These are phyloP conservation scores for Scheffersomyces parashehatae DNA, from an alignment of 1,139 yeast genomes.

Conservation along the genomic window DNA sequence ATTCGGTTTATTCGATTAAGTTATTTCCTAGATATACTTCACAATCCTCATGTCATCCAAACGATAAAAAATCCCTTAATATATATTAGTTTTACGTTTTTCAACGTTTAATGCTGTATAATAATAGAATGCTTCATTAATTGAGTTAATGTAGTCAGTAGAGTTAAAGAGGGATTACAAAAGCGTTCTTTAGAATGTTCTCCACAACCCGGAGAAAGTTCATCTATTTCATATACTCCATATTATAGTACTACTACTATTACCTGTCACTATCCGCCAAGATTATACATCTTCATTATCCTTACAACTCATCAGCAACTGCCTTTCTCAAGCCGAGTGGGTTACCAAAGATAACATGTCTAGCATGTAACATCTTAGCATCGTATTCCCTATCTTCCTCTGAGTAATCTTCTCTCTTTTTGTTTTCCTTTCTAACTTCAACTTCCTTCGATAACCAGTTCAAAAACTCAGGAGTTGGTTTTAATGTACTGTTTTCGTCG, in stretches of 20 bases:
- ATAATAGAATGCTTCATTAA: neutral
- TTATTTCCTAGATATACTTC: slow-evolving; percentile 4
- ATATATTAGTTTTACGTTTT: slow-evolving; percentile 1
- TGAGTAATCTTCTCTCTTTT: slow-evolving; percentile 30
- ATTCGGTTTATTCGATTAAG: slow-evolving; percentile 54
- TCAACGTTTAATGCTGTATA: neutral
- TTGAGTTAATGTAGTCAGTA: neutral
- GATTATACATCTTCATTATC: slow-evolving; percentile 5
- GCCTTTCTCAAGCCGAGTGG: slow-evolving; percentile 68
- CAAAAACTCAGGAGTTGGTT: slow-evolving; percentile 41
- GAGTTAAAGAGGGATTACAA: no score
- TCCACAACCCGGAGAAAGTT: no score
- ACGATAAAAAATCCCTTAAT: neutral
- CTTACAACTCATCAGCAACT: slow-evolving; percentile 52
- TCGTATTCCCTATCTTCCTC: slow-evolving; percentile 39
- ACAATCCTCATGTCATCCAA: neutral
- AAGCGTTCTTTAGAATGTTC: no score
- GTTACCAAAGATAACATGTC: slow-evolving; percentile 79
- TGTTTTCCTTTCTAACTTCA: slow-evolving; percentile 34
- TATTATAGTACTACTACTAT: neutral
- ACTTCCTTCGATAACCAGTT: slow-evolving; percentile 64
- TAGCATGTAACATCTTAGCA: slow-evolving; percentile 50
- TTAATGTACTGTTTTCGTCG: slow-evolving; percentile 19
- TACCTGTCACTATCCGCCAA: no score
- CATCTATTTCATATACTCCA: neutral